A percentile compares a stretch with the other conserved stretches of the same genome.
phyloP scores from a whole-genome alignment of 495 filamentous ascomycete genomes.

The Barbatosphaeria neglecta region DNA sequence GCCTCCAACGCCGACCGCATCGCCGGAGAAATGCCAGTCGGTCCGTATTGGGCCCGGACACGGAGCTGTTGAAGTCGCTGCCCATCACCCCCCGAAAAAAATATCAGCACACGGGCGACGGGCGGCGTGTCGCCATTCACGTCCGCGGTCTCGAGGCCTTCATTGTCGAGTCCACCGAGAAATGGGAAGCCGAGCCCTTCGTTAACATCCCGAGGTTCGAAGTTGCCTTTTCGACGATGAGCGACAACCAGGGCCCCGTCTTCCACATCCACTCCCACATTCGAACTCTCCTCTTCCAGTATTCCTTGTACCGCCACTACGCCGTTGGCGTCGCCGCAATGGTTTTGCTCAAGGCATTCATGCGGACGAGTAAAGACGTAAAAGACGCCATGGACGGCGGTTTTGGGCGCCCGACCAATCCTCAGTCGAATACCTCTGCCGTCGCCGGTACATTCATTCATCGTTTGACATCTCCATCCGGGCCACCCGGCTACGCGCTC shows the following conservation, averaged over 20 bases:
- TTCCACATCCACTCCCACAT: slow-evolving; percentile 77
- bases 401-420: too few species aligned
- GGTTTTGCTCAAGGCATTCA: slow-evolving; percentile 66
- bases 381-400: too few species aligned
- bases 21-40: slow-evolving; percentile 48
- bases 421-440: too few species aligned
- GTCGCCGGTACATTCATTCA: too few species aligned
- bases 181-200: slow-evolving; percentile 76
- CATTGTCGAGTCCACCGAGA: slow-evolving; percentile 76
- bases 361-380: slow-evolving; percentile 28
- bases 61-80: slow-evolving; percentile 43
- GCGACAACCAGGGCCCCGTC: slow-evolving; percentile 73
- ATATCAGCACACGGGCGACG: slow-evolving; percentile 56
- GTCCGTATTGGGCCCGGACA: slow-evolving; percentile 44
- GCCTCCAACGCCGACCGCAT: slow-evolving; percentile 33
- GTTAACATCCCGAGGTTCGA: slow-evolving; percentile 79
- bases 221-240: slow-evolving; percentile 70
- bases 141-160: slow-evolving; percentile 75
- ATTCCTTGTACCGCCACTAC: slow-evolving; percentile 91
- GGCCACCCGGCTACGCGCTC: slow-evolving; percentile 17
- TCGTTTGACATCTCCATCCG: slow-evolving; percentile 15
- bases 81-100: slow-evolving; percentile 51
- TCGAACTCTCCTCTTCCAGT: slow-evolving; percentile 68
- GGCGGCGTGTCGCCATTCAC: slow-evolving; percentile 70
- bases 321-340: slow-evolving; percentile 71